phyloP scores from a whole-genome alignment of 192 early-diverging fungal genomes.

The Coemansia sp. region DNA sequence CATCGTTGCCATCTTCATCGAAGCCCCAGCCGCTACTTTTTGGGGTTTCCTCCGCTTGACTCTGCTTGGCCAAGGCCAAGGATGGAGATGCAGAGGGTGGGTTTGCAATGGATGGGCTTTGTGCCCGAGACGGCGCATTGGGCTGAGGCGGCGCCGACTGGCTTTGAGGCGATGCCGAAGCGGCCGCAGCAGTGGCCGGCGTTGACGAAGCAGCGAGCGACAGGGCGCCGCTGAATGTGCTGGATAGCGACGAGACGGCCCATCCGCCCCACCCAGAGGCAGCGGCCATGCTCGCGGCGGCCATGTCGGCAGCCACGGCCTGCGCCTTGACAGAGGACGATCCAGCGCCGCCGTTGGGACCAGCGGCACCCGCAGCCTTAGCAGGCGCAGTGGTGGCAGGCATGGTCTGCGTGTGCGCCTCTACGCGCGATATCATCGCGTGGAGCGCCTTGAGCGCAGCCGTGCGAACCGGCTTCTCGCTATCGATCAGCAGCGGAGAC shows the following conservation, averaged over 20 bases:
- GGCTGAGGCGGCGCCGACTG: neutral
- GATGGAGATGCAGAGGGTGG: neutral
- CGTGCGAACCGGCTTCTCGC: constrained; percentile 63
- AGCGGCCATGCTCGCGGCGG: constrained; percentile 46
- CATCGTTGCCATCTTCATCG: constrained; percentile 22
- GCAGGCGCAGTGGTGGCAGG: constrained; percentile 56
- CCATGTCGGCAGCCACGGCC: constrained; percentile 34
- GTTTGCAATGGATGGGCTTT: neutral
- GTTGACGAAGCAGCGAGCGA: constrained; percentile 34
- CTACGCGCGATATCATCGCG: constrained; percentile 62
- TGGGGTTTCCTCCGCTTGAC: neutral
- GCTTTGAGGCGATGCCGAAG: constrained; percentile 1
- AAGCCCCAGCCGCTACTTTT: constrained; percentile 29
- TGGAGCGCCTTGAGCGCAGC: constrained; percentile 80
- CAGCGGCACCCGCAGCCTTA: constrained; percentile 28
- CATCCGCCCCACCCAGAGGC: constrained; percentile 78
- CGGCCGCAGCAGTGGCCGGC: neutral
- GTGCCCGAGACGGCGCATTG: too few relatives aligned
- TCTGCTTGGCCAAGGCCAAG: neutral
- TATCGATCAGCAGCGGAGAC: constrained; percentile 38
- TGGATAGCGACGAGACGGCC: constrained; percentile 81
- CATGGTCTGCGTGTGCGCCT: constrained; percentile 69
- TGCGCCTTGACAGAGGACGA: constrained; percentile 15
- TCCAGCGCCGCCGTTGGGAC: too few relatives aligned
- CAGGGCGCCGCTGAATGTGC: constrained; percentile 37